Percentiles rank a stretch among this genome's conserved stretches.
Conservation (phyloP, 306 rosid genomes). For the Casuarina cunninghamiana region DNA sequence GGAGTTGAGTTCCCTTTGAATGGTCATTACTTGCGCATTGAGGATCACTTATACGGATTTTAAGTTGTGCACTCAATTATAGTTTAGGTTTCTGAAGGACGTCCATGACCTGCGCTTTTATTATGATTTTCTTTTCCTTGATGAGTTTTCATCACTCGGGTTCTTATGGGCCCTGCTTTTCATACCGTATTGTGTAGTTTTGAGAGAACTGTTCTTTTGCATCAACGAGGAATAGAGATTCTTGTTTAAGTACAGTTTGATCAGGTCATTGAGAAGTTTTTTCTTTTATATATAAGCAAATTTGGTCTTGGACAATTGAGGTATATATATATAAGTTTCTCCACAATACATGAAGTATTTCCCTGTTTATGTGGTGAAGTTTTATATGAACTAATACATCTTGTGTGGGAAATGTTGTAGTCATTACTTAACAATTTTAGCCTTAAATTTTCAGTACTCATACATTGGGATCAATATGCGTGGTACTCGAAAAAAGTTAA, state of each 20-base stretch:
- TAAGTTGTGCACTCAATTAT: neutral
- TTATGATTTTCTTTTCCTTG: neutral
- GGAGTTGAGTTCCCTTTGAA: neutral
- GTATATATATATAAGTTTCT: neutral
- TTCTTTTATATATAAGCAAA: neutral
- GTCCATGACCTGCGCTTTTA: neutral
- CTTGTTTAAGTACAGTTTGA: neutral
- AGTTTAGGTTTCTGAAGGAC: neutral
- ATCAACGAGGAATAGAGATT: neutral
- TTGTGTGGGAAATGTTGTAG: neutral
- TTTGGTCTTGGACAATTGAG: neutral
- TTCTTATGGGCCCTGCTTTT: neutral
- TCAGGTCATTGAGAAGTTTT: neutral
- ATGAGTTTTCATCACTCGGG: neutral
- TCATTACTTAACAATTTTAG: conserved; percentile 12
- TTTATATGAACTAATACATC: neutral
- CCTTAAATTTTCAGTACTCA: conserved; percentile 31
- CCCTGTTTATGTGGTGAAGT: neutral
- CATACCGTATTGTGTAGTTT: neutral
- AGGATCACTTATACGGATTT: neutral
- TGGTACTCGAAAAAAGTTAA: conserved; percentile 47
- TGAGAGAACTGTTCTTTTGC: neutral
- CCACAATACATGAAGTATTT: neutral
- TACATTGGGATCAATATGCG: conserved; percentile 48
- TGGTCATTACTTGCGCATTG: neutral